These are phyloP conservation scores for Chrysochromulina tobinii DNA, from an alignment of 78 protist species.

Conservation along the genomic window DNA sequence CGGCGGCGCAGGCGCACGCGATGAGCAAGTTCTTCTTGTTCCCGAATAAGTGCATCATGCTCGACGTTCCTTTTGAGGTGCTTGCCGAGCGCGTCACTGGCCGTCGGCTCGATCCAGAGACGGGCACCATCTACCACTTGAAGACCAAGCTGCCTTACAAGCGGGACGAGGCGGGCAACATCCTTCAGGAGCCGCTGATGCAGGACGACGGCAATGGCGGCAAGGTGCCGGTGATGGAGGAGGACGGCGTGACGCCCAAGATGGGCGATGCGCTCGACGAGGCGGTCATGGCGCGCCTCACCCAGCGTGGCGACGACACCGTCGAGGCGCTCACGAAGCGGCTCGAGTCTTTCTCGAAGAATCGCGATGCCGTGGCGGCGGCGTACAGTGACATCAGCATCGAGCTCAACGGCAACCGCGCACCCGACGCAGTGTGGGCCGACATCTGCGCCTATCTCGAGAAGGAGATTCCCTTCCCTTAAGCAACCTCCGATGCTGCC, in stretches of 20 bases:
- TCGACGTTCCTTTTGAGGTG: constrained; percentile 45
- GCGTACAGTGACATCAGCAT: neutral
- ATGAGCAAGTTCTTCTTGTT: constrained; percentile 25
- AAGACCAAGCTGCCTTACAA: neutral
- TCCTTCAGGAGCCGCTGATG: too few relatives aligned
- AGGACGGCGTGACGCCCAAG: neutral
- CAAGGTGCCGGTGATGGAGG: too few relatives aligned
- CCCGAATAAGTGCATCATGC: neutral
- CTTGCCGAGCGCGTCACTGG: constrained; percentile 45
- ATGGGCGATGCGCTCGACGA: neutral
- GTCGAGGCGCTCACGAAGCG: constrained; percentile 27
- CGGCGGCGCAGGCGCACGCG: constrained; percentile 62
- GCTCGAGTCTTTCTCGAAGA: constrained; percentile 29
- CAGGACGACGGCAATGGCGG: too few relatives aligned
- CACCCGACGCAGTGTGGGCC: neutral
- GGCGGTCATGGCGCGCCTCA: constrained; percentile 26
- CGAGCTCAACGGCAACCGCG: neutral
- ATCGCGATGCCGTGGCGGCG: neutral
- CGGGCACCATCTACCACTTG: constrained; percentile 13
- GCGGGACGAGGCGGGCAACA: too few relatives aligned
- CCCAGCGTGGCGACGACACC: constrained; percentile 52
- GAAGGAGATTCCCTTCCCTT: too few relatives aligned
- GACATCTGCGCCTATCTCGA: neutral
- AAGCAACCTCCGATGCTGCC: too few relatives aligned
- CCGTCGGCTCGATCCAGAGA: constrained; percentile 62